A percentile compares a stretch with the other conserved stretches of the same genome.
phyloP scores from a whole-genome alignment of 1,284 basidiomycete species.

The Violaceomyces palustris region DNA sequence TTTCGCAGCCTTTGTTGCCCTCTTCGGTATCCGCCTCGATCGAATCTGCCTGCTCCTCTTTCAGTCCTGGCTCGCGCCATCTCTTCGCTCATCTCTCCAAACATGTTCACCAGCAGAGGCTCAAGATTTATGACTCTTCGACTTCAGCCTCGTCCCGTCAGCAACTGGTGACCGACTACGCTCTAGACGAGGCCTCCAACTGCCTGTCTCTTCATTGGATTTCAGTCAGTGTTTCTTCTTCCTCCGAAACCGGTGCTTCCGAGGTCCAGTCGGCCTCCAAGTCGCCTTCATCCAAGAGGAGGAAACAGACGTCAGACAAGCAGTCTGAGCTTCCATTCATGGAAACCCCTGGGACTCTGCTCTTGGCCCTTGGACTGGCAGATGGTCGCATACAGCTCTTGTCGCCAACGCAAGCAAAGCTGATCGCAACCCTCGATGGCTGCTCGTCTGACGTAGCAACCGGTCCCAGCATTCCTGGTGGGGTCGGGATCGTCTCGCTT shows the following conservation, averaged over 20 bases:
- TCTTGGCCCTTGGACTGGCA: conserved; percentile 42
- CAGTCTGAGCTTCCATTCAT: conserved; percentile 3
- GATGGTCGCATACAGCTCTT: conserved; percentile 40
- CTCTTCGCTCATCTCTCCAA: conserved; percentile 66
- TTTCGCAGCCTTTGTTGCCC: conserved; percentile 61
- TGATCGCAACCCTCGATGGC: conserved; percentile 33
- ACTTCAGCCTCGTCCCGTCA: conserved; percentile 62
- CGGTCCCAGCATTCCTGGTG: too few species aligned
- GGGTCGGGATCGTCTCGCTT: conserved; percentile 26
- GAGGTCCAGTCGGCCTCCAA: neutral
- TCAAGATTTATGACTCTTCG: conserved; percentile 64
- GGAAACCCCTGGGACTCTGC: conserved; percentile 3
- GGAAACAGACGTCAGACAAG: conserved; percentile 22
- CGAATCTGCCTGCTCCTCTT: conserved; percentile 54
- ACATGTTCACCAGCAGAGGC: conserved; percentile 68
- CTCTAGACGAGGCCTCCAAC: conserved; percentile 11
- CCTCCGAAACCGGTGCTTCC: conserved; percentile 3
- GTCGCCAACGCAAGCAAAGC: conserved; percentile 34
- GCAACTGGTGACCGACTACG: conserved; percentile 59
- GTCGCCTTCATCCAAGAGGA: conserved; percentile 21
- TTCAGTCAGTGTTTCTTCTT: conserved; percentile 3
- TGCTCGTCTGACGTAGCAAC: conserved; percentile 29
- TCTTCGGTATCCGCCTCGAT: conserved; percentile 19
- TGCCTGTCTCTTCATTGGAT: conserved; percentile 4
- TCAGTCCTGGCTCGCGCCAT: conserved; percentile 62